phyloP scores from a whole-genome alignment of 805 yeast genomes.

The Candida parachauliodes region DNA sequence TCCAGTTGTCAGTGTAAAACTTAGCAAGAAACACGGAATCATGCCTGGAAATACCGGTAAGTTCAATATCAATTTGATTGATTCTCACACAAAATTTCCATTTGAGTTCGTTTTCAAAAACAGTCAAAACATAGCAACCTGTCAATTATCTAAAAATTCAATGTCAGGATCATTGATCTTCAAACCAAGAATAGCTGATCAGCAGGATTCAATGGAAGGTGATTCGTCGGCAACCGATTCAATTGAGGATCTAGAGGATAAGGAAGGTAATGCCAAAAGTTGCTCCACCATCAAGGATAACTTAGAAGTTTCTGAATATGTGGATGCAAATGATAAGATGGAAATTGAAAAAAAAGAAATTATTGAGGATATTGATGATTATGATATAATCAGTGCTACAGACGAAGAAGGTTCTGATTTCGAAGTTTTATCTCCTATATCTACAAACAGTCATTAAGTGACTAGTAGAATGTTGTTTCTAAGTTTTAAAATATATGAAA shows the following conservation, averaged over 20 bases:
- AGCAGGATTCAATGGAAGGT: background rate
- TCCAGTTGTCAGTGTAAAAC: slow-evolving; percentile 22
- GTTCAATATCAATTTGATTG: slow-evolving; percentile 30
- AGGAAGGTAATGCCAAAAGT: too few relatives aligned
- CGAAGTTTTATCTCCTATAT: slow-evolving; percentile 31
- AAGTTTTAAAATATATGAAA: background rate
- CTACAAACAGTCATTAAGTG: slow-evolving; percentile 2
- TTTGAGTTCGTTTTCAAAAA: slow-evolving; percentile 26
- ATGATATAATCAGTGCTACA: slow-evolving; percentile 31
- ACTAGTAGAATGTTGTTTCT: background rate
- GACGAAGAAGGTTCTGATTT: slow-evolving; percentile 34
- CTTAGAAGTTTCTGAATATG: slow-evolving; percentile 14
- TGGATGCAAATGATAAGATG: slow-evolving; percentile 23
- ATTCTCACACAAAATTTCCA: slow-evolving; percentile 32
- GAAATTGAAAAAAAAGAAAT: slow-evolving; percentile 16
- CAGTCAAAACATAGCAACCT: slow-evolving; percentile 15
- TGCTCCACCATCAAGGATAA: slow-evolving; percentile 23
- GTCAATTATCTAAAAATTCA: slow-evolving; percentile 20
- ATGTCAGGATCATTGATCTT: slow-evolving; percentile 21
- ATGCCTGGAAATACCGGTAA: slow-evolving; percentile 26
- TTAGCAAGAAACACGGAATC: slow-evolving; percentile 31
- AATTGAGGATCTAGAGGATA: slow-evolving; percentile 10
- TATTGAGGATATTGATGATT: slow-evolving; percentile 19
- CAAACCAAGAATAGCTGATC: slow-evolving; percentile 2
- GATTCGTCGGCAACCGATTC: background rate